Base-by-base conservation (phyloP, 352 stramenopile genomes). In the Globisporangium emineosum region DNA sequence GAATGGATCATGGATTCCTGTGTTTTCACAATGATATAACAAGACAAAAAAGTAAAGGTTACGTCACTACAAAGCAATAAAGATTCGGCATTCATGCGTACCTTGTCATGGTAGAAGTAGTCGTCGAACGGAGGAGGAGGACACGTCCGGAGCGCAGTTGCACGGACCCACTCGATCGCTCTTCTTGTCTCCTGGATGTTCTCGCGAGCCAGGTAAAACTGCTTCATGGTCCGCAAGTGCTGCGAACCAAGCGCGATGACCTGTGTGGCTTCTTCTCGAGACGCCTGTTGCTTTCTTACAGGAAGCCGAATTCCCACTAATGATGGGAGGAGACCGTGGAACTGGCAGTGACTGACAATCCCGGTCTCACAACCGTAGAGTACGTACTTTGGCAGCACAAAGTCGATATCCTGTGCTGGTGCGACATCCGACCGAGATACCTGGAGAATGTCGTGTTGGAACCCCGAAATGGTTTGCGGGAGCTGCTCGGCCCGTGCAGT, bases 321-420 rank as follows among this genome's bases (percentile, higher is more conserved):
- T 29, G 51, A 12, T 1, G 51, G 51, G 6, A 19, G 21, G 6
- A 43, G 17, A 9, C 29, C 29, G 19, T 57, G 51, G 21, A 42
- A 57, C 51, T n/a, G 27, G 21, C 51, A 57, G 51, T 57, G 29
- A 17, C 15, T 57, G 51, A 57, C 25, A 29, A 57, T 21, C 29
- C 51, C 51, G 17, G 13, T 43, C 12, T 57, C 51, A 30, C 51
- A 57, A 17, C 51, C 51, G 29, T 37, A 21, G 29, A 57, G 19
- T 2, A 57, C 51, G 17, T 57, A 57, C 51, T 57, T 35, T 21
- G 51, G 51, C 29, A 57, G 51, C 15, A 57, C 29, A 57, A 57
- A 57, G 3, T 43, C 51, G 25, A 57, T 12, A 13, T 57, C 51
- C 9, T 57, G n/a, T 17, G 45, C 45, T 7, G 29, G n/a, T 21